Conservation (phyloP, 176 grass and related monocot species). For the Eremochloa ophiuroides region DNA sequence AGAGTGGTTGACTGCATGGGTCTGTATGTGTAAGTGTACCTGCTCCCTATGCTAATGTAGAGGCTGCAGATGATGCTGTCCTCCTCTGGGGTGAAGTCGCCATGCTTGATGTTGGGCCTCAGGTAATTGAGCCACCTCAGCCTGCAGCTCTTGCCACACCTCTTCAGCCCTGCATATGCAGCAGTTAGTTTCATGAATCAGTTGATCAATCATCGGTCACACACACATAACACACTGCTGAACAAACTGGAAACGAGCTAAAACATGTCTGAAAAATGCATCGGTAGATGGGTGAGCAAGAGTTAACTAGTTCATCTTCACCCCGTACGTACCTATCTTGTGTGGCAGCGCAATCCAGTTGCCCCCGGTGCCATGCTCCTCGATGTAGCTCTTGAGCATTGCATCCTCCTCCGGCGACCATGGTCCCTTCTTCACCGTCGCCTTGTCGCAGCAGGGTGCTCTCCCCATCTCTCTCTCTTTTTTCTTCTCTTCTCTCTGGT, state of each 20-base stretch:
- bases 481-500: not conserved
- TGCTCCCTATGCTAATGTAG: constrained; percentile 99
- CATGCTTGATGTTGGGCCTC: constrained; percentile 91
- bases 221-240: not conserved
- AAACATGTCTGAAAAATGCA: not conserved
- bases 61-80: constrained; percentile 87
- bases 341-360: constrained; percentile 90
- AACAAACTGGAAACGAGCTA: not conserved
- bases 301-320: constrained; percentile 3
- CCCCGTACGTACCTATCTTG: constrained; percentile 63
- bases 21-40: no score
- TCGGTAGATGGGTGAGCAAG: not conserved
- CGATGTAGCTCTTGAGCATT: constrained; percentile 85
- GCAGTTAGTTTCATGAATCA: not conserved
- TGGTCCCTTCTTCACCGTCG: constrained; percentile 82
- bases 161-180: constrained; percentile 51
- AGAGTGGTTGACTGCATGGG: no score
- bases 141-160: constrained; percentile 82
- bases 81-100: constrained; percentile 87
- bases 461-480: constrained; percentile 52
- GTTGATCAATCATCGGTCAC: not conserved
- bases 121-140: constrained; percentile 82
- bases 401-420: constrained; percentile 89
- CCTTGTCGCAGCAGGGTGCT: constrained; percentile 90
- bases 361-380: constrained; percentile 74